Conservation (phyloP, 257 asterid species). For the Solanum sejunctum region DNA sequence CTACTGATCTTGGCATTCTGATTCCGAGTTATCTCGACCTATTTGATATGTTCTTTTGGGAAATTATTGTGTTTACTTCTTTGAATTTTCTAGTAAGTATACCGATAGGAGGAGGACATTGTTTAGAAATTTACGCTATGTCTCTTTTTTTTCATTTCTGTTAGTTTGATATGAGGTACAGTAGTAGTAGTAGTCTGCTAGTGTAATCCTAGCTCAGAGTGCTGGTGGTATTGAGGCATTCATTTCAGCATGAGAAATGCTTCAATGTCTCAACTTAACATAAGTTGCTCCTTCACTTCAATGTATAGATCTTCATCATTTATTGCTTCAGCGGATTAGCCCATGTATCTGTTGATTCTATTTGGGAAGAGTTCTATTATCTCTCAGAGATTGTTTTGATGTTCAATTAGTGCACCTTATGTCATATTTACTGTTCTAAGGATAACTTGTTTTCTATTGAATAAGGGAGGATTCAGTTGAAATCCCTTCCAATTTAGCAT, state of each 20-base stretch:
- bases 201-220: background rate
- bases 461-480: conserved; percentile 29
- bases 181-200: background rate
- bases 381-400: background rate
- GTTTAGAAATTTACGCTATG: background rate
- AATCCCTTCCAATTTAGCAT: too few species aligned
- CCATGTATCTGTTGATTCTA: background rate
- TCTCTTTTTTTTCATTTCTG: background rate
- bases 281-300: background rate
- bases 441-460: background rate
- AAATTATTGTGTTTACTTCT: background rate
- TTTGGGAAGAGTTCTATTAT: background rate
- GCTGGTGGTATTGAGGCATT: background rate
- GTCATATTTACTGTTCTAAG: background rate
- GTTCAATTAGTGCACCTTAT: background rate
- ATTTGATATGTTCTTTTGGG: background rate
- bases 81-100: background rate
- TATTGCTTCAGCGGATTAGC: background rate
- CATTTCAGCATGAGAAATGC: background rate
- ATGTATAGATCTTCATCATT: background rate
- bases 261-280: too few species aligned
- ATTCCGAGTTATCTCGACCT: background rate
- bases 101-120: background rate
- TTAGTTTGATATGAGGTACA: background rate
- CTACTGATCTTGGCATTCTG: background rate